Conservation (phyloP, 208 protist species). For the Kentomonas sorsogonicus region DNA sequence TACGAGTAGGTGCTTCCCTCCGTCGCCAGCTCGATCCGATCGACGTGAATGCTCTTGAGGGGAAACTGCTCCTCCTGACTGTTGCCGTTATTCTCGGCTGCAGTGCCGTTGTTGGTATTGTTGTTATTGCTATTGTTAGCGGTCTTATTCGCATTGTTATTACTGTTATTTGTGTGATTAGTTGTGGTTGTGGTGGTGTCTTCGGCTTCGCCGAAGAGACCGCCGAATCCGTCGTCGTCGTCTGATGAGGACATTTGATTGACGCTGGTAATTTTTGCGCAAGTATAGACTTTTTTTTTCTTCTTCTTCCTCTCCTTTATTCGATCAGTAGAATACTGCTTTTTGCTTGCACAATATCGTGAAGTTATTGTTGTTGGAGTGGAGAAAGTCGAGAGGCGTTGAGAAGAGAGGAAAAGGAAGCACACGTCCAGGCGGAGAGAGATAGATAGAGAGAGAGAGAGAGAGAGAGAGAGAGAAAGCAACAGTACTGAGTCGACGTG, state of each 20-base stretch:
- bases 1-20: constrained; percentile 47
- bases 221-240: constrained; percentile 44
- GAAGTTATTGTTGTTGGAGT: too few species aligned
- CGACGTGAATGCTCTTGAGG: constrained; percentile 43
- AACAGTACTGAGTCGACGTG: too few species aligned
- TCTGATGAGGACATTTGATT: constrained; percentile 14
- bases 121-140: constrained; percentile 4
- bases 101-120: not conserved
- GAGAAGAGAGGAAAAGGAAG: too few species aligned
- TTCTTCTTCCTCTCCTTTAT: constrained; percentile 5
- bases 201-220: constrained; percentile 37
- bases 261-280: not conserved
- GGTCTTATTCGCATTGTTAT: not conserved
- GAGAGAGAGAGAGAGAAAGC: constrained; percentile 1
- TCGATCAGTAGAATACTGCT: not conserved
- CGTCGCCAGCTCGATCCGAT: constrained; percentile 28
- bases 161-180: constrained; percentile 5
- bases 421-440: too few species aligned
- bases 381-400: too few species aligned
- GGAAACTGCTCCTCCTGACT: constrained; percentile 32
- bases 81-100: not conserved
- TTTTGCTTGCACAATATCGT: not conserved
- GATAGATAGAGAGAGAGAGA: too few species aligned
- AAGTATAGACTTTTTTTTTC: not conserved
- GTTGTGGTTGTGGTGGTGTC: too few species aligned